A percentile compares a stretch with the other conserved stretches of the same genome.
Evolutionary conservation across 768 basidiomycete species (phyloP).

Genomic region (Scleroderma bovista): DNA sequence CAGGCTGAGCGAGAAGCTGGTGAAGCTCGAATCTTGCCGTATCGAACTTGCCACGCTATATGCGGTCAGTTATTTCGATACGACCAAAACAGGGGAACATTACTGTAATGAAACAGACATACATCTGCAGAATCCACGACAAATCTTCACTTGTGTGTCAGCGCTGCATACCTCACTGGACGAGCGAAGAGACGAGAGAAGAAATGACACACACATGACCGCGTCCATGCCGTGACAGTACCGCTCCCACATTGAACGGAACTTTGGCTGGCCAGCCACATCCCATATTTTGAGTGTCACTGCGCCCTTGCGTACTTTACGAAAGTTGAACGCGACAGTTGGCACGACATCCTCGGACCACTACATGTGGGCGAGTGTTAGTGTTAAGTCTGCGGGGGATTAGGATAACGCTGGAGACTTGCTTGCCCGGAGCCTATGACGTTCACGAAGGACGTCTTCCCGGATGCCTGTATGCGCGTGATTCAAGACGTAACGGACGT

Average conservation of each 20-base stretch:
- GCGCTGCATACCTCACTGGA: too few species aligned
- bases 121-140: constrained; percentile 76
- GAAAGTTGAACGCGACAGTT: constrained; percentile 89
- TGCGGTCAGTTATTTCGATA: too few species aligned
- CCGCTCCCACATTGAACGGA: constrained; percentile 93
- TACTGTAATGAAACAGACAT: too few species aligned
- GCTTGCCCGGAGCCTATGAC: constrained; percentile 85
- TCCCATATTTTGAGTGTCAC: constrained; percentile 95
- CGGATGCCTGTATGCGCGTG: constrained; percentile 67
- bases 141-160: constrained; percentile 53
- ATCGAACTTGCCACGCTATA: constrained; percentile 74
- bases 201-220: constrained; percentile 59
- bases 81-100: too few species aligned
- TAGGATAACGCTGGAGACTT: too few species aligned
- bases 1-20: constrained; percentile 63
- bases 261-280: constrained; percentile 91
- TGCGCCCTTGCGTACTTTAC: constrained; percentile 84
- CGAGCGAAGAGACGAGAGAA: too few species aligned
- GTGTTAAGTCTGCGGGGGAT: too few species aligned
- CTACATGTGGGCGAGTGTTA: too few species aligned
- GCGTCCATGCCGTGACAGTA: constrained; percentile 93
- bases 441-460: constrained; percentile 93
- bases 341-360: constrained; percentile 98
- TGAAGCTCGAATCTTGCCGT: constrained; percentile 82
- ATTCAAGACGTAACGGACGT: too few species aligned